Evolutionary conservation across 2,329 filamentous ascomycete genomes (phyloP), one percentile per base, ranked within the genome.

Genomic region (Cytospora piceicola): DNA sequence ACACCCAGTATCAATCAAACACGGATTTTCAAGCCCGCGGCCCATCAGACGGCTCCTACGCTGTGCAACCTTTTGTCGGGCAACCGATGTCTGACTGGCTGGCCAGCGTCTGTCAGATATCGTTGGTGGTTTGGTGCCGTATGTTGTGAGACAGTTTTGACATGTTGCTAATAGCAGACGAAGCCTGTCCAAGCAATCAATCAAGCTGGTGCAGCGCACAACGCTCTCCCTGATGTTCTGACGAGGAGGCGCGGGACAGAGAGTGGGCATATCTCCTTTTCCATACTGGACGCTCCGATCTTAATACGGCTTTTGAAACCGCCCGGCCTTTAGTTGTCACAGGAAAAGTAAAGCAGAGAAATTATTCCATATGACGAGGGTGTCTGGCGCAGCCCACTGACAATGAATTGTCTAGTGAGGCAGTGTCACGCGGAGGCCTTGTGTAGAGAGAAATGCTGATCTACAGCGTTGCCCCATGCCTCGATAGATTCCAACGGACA

Each of bases 61-160:
- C 52, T 30, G 65, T 64, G 52, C n/a, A 42, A 64, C 65, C 57
- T 32, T 42, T 42, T n/a, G 39, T 51, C 56, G 53, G 53, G 39
- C 53, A 29, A 49, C 15, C 51, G 52, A 63, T 36, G 15, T 46
- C 36, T 52, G 39, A 36, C 30, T 51, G 55, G 55, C 46, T 49
- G 36, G 59, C 51, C 46, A 60, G 27, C 22, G 36, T 39, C 39
- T 52, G 15, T 42, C 32, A 32, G n/a, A 6, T 27, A 27, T 54
- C 55, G 34, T 17, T 59, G 34, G 27, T 39, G 52, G 29, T 53
- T 64, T 55, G 34, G 27, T 51, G 60, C 59, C 61, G 52, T 64
- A 52, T 57, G 64, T 57, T 30, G 65, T 57, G 61, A 56, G 57
- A 60, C 61, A 49, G 32, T 57, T 53, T 67, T 61, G 61, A 53